Percentiles rank a stretch among this genome's conserved stretches.
phyloP scores from a whole-genome alignment of 2,329 filamentous ascomycete genomes.

The Sphaerulina populicola region DNA sequence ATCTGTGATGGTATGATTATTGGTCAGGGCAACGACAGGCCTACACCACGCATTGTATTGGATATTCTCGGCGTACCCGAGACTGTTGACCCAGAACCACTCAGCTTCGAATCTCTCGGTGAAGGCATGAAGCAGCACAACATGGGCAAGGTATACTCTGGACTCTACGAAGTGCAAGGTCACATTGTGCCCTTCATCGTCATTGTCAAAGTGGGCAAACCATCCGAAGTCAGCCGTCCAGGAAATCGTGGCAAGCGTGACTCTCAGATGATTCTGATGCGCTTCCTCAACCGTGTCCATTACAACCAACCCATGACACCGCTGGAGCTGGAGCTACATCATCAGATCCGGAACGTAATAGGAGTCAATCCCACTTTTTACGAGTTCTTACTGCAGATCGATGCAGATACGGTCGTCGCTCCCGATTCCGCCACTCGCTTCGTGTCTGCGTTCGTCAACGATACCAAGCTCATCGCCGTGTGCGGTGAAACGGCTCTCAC shows the following conservation, averaged over 20 bases:
- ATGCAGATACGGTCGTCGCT: constrained; percentile 91
- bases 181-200: constrained; percentile 98
- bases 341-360: constrained; percentile 97
- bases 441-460: constrained; percentile 80
- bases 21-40: constrained; percentile 91
- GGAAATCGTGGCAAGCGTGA: constrained; percentile 99
- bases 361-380: constrained; percentile 98
- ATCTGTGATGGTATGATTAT: constrained; percentile 99
- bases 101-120: constrained; percentile 93
- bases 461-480: constrained; percentile 84
- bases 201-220: constrained; percentile 87
- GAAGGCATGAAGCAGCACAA: constrained; percentile 97
- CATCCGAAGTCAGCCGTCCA: constrained; percentile 63
- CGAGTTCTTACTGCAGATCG: constrained; percentile 92
- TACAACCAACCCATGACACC: constrained; percentile 96
- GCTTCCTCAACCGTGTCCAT: constrained; percentile 97
- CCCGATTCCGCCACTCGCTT: constrained; percentile 85
- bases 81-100: constrained; percentile 83
- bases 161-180: constrained; percentile 92
- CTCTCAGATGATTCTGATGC: constrained; percentile 97
- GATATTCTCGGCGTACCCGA: constrained; percentile 95
- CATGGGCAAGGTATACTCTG: constrained; percentile 98
- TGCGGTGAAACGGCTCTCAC: constrained; percentile 91
- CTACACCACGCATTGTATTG: constrained; percentile 89
- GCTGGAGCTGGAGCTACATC: constrained; percentile 94